These are phyloP conservation scores for Zygosaccharomyces sapae DNA, from an alignment of 1,139 yeast genomes.

Conservation along the genomic window DNA sequence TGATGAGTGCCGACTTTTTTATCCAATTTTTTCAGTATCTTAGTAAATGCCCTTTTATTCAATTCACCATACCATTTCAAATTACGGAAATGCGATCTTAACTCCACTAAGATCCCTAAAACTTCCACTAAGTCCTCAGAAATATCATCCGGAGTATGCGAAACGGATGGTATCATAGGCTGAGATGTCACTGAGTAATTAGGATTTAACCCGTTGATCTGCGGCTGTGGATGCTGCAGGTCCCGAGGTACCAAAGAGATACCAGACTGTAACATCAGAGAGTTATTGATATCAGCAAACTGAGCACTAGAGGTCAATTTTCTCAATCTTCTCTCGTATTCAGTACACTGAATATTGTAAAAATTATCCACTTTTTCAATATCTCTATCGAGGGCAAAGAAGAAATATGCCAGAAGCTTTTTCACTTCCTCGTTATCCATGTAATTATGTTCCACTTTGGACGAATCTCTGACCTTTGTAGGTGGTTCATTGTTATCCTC, in stretches of 20 bases:
- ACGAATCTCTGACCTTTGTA: slow-evolving; percentile 19
- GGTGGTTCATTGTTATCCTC: slow-evolving; percentile 18
- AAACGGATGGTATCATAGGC: slow-evolving; percentile 16
- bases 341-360: slow-evolving; percentile 66
- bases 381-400: slow-evolving; percentile 74
- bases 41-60: slow-evolving; percentile 84
- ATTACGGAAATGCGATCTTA: slow-evolving; percentile 74
- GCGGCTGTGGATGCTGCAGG: slow-evolving; percentile 13
- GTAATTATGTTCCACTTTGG: slow-evolving; percentile 15
- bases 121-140: slow-evolving; percentile 78
- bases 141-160: slow-evolving; percentile 20
- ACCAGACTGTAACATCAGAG: slow-evolving; percentile 10
- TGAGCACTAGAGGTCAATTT: slow-evolving; percentile 41
- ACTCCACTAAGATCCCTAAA: slow-evolving; percentile 67
- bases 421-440: slow-evolving; percentile 42
- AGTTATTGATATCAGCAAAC: slow-evolving; percentile 35
- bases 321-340: slow-evolving; percentile 65
- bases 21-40: slow-evolving; percentile 86
- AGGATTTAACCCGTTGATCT: slow-evolving; percentile 7
- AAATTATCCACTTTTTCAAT: slow-evolving; percentile 78
- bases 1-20: slow-evolving; percentile 73
- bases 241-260: slow-evolving; percentile 5
- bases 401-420: slow-evolving; percentile 57
- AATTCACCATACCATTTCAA: slow-evolving; percentile 92
- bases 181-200: slow-evolving; percentile 13